Evolutionary conservation across 2,329 filamentous ascomycete species (phyloP).

Genomic region (Arthrobotrys musiformis): DNA sequence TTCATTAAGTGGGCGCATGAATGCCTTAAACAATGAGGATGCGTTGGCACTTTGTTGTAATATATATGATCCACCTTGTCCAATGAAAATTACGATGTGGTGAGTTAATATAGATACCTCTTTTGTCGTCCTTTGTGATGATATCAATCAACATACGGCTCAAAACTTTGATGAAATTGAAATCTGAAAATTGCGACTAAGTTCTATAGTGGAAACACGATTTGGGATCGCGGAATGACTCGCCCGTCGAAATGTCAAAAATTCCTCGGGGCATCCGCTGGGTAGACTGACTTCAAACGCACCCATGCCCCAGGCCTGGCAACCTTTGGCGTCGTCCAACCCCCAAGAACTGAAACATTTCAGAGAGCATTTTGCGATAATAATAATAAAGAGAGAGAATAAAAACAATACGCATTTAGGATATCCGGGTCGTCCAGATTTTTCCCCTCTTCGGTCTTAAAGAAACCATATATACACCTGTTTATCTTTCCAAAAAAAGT

Average conservation of each 20-base stretch:
- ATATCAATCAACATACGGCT: too few species aligned
- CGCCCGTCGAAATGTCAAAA: slow-evolving; percentile 3
- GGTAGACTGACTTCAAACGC: slow-evolving; percentile 17
- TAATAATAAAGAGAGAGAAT: too few species aligned
- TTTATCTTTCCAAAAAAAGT: slow-evolving; percentile 39
- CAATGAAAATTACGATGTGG: too few species aligned
- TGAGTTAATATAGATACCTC: not conserved
- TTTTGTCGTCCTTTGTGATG: too few species aligned
- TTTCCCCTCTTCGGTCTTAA: not conserved
- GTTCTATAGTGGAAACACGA: not conserved
- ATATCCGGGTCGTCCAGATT: slow-evolving; percentile 30
- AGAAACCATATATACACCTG: slow-evolving; percentile 13
- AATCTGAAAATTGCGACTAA: not conserved
- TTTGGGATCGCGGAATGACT: slow-evolving; percentile 16
- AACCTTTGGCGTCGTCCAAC: not conserved
- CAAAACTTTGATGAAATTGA: not conserved
- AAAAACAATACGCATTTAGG: too few species aligned
- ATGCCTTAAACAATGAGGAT: not conserved
- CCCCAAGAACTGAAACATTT: slow-evolving; percentile 24
- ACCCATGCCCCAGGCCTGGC: slow-evolving; percentile 27
- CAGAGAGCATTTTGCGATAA: slow-evolving; percentile 15
- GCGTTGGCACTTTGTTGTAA: slow-evolving; percentile 25
- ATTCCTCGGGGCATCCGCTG: not conserved
- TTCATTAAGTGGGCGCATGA: too few species aligned
- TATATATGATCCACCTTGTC: not conserved